Base-by-base conservation (phyloP, 495 filamentous ascomycete species). In the Alectoria sarmentosa region DNA sequence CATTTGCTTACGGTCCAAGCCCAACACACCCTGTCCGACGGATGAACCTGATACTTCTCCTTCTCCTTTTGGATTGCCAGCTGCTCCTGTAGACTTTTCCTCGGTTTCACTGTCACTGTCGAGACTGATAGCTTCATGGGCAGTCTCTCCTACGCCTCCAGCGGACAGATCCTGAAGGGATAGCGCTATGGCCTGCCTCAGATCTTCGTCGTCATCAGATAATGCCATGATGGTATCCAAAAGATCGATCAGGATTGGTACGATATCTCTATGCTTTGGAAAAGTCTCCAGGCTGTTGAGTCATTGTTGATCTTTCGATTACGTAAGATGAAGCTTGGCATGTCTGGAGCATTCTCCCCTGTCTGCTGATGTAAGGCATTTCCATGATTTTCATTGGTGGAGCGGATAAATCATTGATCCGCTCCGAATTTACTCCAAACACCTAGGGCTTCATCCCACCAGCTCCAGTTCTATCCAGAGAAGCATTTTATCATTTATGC, bases 1-100 rank as follows among this genome's bases (percentile, higher is more conserved):
- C 90, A 96, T 94, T 65, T 86, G 79, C 72, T 88, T 89, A 14
- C 92, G 83, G 73, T 96, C 82, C 1, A 92, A 73, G 0, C 84
- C 85, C 5, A 80, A 60, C 0, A 84, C 49, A 8, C 78, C 72
- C 15, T 73, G 59, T 2, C 65, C 63, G 66, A 60, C 37, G 15
- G 36, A 58, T 19, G 59, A 10, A n/a, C 42, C 19, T 23, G 61
- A 3, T 26, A 56, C 34, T 15, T 58, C 26, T 32, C 23, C 36
- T 2, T 57, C 54, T 32, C 61, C 1, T 32, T 64, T 37, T 21
- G 21, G 15, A 15, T 0, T 28, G 30, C 6, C 10, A 32, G 52
- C 28, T 55, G 9, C 34, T 2, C 44, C 44, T 21, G 5, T 2
- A 26, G 39, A 21, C 28, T 37, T 32, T n/a, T 56, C 32, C 4